Percentiles rank a stretch among this genome's conserved stretches.
Conservation (phyloP, 2,329 filamentous ascomycete genomes). For the Colletotrichum siamense region DNA sequence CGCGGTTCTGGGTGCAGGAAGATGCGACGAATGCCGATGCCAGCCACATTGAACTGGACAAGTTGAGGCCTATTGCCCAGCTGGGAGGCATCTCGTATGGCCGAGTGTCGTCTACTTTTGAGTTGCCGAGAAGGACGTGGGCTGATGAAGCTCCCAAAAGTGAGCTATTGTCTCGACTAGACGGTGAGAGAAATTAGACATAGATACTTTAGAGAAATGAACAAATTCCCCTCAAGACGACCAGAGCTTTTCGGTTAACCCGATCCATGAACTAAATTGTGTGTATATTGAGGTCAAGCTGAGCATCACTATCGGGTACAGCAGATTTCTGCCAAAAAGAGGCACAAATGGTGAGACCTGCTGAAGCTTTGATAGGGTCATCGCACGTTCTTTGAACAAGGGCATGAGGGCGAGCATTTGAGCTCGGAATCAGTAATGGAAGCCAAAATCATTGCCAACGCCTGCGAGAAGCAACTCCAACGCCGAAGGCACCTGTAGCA, state of each 20-base stretch:
- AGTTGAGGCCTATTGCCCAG: conserved; percentile 77
- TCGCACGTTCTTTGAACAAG: background rate
- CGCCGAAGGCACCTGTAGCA: conserved; percentile 33
- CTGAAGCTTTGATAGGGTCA: background rate
- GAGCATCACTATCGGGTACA: background rate
- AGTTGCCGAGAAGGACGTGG: conserved; percentile 57
- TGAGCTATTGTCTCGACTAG: background rate
- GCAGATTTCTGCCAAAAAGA: background rate
- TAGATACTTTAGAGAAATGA: background rate
- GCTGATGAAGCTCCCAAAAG: conserved; percentile 25
- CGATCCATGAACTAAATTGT: background rate
- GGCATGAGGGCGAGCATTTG: background rate
- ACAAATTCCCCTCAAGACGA: background rate
- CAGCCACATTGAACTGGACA: conserved; percentile 69
- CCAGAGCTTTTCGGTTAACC: background rate
- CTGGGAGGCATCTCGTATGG: conserved; percentile 88
- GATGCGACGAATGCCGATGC: conserved; percentile 82
- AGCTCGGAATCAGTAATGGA: background rate
- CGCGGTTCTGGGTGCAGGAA: conserved; percentile 86
- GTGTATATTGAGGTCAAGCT: background rate
- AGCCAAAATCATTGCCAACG: conserved; percentile 20
- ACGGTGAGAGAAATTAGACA: background rate
- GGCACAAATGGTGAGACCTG: background rate
- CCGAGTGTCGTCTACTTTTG: conserved; percentile 71
- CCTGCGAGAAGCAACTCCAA: conserved; percentile 36